Evolutionary conservation across 768 basidiomycete genomes (phyloP).

Genomic region (Trametes villosa): DNA sequence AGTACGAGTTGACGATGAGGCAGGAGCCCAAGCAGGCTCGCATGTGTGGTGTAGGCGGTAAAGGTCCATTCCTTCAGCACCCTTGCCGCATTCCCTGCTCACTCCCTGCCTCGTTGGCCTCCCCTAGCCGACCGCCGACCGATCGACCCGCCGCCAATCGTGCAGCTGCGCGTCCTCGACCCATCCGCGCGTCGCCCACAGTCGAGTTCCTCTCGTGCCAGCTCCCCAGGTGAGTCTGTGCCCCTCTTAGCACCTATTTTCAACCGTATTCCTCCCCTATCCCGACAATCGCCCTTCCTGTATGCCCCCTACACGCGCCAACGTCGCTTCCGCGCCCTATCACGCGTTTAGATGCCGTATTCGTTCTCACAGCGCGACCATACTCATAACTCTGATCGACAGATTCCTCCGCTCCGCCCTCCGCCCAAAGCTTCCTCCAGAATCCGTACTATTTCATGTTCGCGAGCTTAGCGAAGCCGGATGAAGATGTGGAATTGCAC

Average conservation of each 20-base stretch:
- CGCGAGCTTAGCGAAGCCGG: slow-evolving; percentile 85
- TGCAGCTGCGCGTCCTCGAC: slow-evolving; percentile 90
- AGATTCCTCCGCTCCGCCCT: slow-evolving; percentile 24
- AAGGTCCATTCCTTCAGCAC: slow-evolving; percentile 46
- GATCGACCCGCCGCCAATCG: slow-evolving; percentile 95
- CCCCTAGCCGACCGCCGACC: slow-evolving; percentile 86
- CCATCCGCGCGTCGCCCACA: slow-evolving; percentile 42
- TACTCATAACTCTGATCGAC: neutral
- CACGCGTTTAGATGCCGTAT: neutral
- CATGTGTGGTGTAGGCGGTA: slow-evolving; percentile 89
- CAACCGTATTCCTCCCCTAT: too few relatives aligned
- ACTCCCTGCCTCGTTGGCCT: neutral
- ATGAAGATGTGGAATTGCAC: slow-evolving; percentile 88
- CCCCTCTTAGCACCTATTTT: too few relatives aligned
- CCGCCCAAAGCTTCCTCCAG: slow-evolving; percentile 68
- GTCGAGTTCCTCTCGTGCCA: slow-evolving; percentile 27
- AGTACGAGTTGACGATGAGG: slow-evolving; percentile 83
- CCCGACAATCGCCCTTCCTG: too few relatives aligned
- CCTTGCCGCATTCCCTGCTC: slow-evolving; percentile 11
- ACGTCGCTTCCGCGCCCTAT: too few relatives aligned
- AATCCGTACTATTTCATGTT: slow-evolving; percentile 98
- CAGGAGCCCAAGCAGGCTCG: slow-evolving; percentile 92
- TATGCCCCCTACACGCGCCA: too few relatives aligned
- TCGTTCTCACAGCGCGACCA: neutral
- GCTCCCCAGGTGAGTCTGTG: slow-evolving; percentile 35